Evolutionary conservation across 1,284 basidiomycete genomes (phyloP), one percentile per base, ranked within the genome.

Genomic region (Gomphus bonarii): DNA sequence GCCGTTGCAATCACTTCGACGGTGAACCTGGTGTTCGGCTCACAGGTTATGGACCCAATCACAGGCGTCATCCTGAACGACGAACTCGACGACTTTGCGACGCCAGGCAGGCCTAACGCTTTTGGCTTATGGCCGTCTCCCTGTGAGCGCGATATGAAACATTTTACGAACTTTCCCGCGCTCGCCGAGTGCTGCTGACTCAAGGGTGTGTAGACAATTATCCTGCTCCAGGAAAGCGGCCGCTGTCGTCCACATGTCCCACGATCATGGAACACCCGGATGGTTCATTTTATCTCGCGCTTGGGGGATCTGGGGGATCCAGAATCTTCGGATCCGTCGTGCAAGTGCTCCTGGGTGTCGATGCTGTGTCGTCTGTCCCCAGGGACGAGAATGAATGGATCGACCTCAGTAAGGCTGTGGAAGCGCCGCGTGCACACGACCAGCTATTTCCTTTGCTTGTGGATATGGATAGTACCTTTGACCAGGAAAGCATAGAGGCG

Each of bases 41-140:
- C 87, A 4, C 76, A 76, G 57, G 86, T 95, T 12, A 77, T 95
- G 65, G 91, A 94, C 68, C 79, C 86, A 0, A 77, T 82, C 40
- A 95, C 91, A 0, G 95, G 94, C 0, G 77, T 97, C 30, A 81
- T 97, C 55, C 70, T 97, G 48, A 97, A 97, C 66, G 84, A 97
- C 66, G 91, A 95, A 73, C 80, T 89, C 85, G 90, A 93, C 63
- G 93, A 97, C 69, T 95, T 95, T 68, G 86, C 90, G 8, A 85
- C 77, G 1, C 92, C 91, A 0, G 91, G 88, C 3, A 69, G 71
- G 18, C 79, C 90, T 6, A 94, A 97, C 63, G 81, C 76, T 1
- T 95, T 92, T 66, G 94, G 91, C 1, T 73, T 97, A 20, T 82
- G 76, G 71, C 86, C 92, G 3, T 91, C 88, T 18, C 92, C 93